Conservation (phyloP, 2,329 filamentous ascomycete genomes). For the Aspergillus ochraceoroseus region DNA sequence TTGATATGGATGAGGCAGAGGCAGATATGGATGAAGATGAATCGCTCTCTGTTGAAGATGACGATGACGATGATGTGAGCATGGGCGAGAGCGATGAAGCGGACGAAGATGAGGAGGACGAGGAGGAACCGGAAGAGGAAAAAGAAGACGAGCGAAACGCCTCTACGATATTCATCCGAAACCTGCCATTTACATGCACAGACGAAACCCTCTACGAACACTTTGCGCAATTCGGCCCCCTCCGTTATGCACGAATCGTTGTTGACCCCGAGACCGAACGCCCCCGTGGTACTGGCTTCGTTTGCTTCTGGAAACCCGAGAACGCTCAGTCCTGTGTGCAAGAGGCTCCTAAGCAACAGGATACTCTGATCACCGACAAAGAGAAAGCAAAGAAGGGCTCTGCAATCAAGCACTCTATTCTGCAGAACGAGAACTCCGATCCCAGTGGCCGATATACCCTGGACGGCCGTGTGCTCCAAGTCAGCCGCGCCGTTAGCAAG, state of each 20-base stretch:
- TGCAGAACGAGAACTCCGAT: conserved; percentile 81
- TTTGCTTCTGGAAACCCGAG: conserved; percentile 76
- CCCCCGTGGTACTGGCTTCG: conserved; percentile 88
- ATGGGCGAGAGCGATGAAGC: conserved; percentile 22
- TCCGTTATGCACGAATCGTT: conserved; percentile 88
- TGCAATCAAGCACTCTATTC: conserved; percentile 69
- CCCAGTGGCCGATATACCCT: conserved; percentile 81
- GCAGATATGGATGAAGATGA: conserved; percentile 46
- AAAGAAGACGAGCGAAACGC: conserved; percentile 55
- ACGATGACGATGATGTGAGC: conserved; percentile 32
- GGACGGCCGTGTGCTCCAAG: conserved; percentile 78
- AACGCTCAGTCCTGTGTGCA: conserved; percentile 74
- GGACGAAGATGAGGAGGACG: conserved; percentile 33
- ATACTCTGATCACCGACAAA: conserved; percentile 42
- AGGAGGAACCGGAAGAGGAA: conserved; percentile 45
- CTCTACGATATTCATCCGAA: conserved; percentile 84
- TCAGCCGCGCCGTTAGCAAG: conserved; percentile 80
- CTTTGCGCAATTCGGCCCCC: conserved; percentile 79
- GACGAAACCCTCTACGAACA: conserved; percentile 79
- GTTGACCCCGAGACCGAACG: conserved; percentile 79
- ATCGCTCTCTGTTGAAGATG: conserved; percentile 32
- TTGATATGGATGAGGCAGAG: conserved; percentile 53
- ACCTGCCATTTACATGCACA: conserved; percentile 81
- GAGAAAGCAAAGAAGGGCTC: conserved; percentile 38
- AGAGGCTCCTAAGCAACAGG: conserved; percentile 58